Evolutionary conservation across 768 basidiomycete species (phyloP).

Genomic region (Serpula lacrymans): DNA sequence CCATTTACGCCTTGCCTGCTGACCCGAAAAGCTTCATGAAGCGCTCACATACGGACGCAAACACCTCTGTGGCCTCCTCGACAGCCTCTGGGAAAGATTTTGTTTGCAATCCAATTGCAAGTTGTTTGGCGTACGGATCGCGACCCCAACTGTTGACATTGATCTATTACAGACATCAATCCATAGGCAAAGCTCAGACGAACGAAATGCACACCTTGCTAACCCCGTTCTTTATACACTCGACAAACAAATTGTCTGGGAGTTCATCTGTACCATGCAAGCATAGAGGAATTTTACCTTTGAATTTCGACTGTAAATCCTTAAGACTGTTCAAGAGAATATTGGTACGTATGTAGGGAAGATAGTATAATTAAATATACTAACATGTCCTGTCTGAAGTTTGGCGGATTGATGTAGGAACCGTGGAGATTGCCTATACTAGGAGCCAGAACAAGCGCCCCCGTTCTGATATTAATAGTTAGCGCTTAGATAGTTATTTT

Average conservation of each 20-base stretch:
- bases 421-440: constrained; percentile 49
- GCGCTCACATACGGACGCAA: constrained; percentile 37
- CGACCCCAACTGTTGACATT: constrained; percentile 48
- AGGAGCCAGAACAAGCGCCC: constrained; percentile 43
- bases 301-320: constrained; percentile 33
- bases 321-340: constrained; percentile 26
- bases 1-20: constrained; percentile 37
- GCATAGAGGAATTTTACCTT: constrained; percentile 35
- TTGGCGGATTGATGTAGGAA: constrained; percentile 41
- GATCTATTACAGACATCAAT: constrained; percentile 22
- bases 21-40: constrained; percentile 41
- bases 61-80: constrained; percentile 42
- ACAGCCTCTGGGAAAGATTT: constrained; percentile 44
- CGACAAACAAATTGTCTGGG: constrained; percentile 40
- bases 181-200: not conserved
- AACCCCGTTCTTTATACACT: constrained; percentile 44
- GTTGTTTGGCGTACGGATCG: constrained; percentile 37
- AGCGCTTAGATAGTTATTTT: too few relatives aligned
- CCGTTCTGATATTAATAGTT: constrained; percentile 27
- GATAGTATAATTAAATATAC: constrained; percentile 3
- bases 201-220: constrained; percentile 31
- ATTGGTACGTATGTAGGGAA: not conserved
- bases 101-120: constrained; percentile 29
- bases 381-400: constrained; percentile 44
- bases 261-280: constrained; percentile 46